Conservation (phyloP, 2,329 filamentous ascomycete species). For the Chaetomiaceae sp. region DNA sequence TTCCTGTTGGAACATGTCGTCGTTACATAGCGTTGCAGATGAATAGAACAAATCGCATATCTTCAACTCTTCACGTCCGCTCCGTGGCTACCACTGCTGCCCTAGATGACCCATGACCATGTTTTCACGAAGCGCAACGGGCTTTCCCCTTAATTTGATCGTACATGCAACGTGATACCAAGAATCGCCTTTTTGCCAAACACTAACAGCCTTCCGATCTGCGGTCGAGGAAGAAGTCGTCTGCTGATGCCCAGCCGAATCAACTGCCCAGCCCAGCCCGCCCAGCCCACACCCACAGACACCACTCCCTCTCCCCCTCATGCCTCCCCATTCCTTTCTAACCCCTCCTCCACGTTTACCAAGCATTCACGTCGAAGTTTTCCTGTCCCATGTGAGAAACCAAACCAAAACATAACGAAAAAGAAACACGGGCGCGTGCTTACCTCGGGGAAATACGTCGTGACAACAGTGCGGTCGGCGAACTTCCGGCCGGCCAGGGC, state of each 20-base stretch:
- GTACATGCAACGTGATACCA: conserved; percentile 7
- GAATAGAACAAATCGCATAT: too few relatives aligned
- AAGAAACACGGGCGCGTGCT: neutral
- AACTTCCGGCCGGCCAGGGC: conserved; percentile 95
- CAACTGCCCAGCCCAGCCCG: neutral
- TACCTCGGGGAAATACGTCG: conserved; percentile 93
- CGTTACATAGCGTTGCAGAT: too few relatives aligned
- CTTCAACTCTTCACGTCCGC: too few relatives aligned
- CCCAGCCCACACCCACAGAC: neutral
- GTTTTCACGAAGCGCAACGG: neutral
- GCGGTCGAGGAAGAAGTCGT: too few relatives aligned
- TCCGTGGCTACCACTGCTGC: neutral
- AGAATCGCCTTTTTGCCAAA: neutral
- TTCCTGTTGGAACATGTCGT: too few relatives aligned
- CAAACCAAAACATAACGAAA: neutral
- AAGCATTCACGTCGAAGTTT: conserved; percentile 88
- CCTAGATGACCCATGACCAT: neutral
- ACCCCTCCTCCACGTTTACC: conserved; percentile 49
- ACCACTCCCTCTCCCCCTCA: neutral
- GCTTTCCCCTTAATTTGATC: neutral
- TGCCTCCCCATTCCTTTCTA: neutral
- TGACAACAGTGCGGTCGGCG: conserved; percentile 90
- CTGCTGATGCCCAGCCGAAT: too few relatives aligned
- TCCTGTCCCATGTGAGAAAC: conserved; percentile 52
- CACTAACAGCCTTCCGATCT: neutral